Conservation (phyloP, 768 basidiomycete species). For the Lentinula boryana region DNA sequence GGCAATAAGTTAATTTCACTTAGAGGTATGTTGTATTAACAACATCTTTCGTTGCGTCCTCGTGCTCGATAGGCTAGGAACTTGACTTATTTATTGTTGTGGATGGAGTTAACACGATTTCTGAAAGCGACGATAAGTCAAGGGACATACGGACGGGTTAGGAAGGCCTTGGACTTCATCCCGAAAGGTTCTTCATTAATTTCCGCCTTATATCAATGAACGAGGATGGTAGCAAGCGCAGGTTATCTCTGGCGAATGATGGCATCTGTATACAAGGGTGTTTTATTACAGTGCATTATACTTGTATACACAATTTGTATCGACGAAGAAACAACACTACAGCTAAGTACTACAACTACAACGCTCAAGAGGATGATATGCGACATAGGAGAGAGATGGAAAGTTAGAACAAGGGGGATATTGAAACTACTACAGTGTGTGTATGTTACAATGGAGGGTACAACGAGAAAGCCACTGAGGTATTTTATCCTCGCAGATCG, state of each 20-base stretch:
- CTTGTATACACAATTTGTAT: neutral
- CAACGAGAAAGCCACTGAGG: neutral
- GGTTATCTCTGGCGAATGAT: neutral
- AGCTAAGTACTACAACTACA: neutral
- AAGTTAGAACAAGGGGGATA: neutral
- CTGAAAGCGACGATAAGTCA: too few species aligned
- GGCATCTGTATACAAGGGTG: too few species aligned
- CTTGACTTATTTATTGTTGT: too few species aligned
- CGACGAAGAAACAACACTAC: neutral
- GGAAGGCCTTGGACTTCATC: too few species aligned
- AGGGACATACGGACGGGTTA: too few species aligned
- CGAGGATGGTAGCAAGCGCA: too few species aligned
- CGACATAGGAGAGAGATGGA: neutral
- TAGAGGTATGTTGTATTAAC: neutral
- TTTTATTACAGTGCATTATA: neutral
- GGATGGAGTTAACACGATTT: too few species aligned
- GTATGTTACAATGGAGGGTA: neutral
- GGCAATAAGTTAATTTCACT: too few species aligned
- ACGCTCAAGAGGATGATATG: neutral
- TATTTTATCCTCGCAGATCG: neutral
- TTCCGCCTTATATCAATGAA: too few species aligned
- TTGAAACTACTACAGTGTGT: neutral
- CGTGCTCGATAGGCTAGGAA: too few species aligned
- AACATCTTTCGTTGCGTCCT: neutral
- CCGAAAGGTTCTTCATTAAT: too few species aligned